phyloP scores from a whole-genome alignment of 169 alveolate genomes.

The Plasmodium relictum region DNA sequence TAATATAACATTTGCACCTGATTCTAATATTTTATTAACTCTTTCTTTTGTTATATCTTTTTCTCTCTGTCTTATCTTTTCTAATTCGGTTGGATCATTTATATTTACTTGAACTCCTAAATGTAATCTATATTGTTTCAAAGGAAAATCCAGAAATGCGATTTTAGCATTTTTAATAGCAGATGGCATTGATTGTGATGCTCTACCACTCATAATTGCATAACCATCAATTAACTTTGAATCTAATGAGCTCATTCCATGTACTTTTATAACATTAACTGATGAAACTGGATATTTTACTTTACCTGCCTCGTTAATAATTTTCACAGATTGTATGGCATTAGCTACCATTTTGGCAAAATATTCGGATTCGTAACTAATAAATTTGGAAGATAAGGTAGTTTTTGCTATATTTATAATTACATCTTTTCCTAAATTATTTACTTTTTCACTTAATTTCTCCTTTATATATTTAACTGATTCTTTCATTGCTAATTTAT shows the following conservation, averaged over 20 bases:
- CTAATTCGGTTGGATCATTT: constrained; percentile 97
- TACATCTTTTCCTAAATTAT: constrained; percentile 90
- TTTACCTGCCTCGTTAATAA: constrained; percentile 88
- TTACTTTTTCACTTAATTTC: constrained; percentile 90
- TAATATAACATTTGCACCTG: constrained; percentile 99
- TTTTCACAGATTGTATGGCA: constrained; percentile 94
- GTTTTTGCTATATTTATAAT: constrained; percentile 96
- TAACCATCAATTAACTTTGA: constrained; percentile 94
- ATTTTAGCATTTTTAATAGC: constrained; percentile 95
- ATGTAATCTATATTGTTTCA: constrained; percentile 96
- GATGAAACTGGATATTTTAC: constrained; percentile 96
- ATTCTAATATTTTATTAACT: constrained; percentile 94
- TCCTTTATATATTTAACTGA: constrained; percentile 95
- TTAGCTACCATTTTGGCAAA: constrained; percentile 96
- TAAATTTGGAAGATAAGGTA: constrained; percentile 95
- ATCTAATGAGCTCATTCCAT: constrained; percentile 96
- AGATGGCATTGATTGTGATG: constrained; percentile 97
- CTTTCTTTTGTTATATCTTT: constrained; percentile 97
- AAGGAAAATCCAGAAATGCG: constrained; percentile 98
- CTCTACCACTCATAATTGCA: constrained; percentile 94
- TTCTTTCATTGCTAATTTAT: constrained; percentile 95
- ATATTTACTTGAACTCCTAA: constrained; percentile 96
- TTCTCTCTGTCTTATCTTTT: constrained; percentile 92
- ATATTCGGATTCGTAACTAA: constrained; percentile 95
- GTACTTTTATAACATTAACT: constrained; percentile 95